A percentile compares a stretch with the other conserved stretches of the same genome.
Conservation (phyloP, 2,329 filamentous ascomycete genomes). For the Beauveria brongniartii region DNA sequence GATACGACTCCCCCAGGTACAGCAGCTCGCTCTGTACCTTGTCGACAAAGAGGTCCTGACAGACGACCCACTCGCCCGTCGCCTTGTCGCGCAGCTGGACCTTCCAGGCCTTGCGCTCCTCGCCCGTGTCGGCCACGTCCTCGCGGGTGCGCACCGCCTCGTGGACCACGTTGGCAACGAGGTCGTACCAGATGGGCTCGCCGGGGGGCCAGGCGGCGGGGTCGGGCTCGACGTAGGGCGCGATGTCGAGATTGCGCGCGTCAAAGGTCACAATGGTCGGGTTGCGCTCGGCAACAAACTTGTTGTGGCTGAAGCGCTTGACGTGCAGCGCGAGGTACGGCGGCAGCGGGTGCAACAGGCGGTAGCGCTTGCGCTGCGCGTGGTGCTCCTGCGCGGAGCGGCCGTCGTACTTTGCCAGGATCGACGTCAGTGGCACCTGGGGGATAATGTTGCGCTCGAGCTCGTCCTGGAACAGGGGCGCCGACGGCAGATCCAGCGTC, state of each 20-base stretch:
- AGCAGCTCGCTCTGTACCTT: slow-evolving; percentile 80
- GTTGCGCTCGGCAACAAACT: slow-evolving; percentile 92
- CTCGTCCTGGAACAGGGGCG: slow-evolving; percentile 93
- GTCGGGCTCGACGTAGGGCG: slow-evolving; percentile 85
- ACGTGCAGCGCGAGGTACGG: slow-evolving; percentile 90
- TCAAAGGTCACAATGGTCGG: slow-evolving; percentile 98
- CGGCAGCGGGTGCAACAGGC: slow-evolving; percentile 81
- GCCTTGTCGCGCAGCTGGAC: slow-evolving; percentile 79
- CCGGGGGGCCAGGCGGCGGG: slow-evolving; percentile 59
- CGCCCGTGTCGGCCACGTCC: slow-evolving; percentile 81
- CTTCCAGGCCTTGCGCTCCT: slow-evolving; percentile 87
- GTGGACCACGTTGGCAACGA: slow-evolving; percentile 90
- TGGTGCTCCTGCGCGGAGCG: slow-evolving; percentile 79
- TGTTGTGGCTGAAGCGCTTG: slow-evolving; percentile 94
- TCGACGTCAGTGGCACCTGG: slow-evolving; percentile 71
- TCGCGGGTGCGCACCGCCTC: slow-evolving; percentile 71
- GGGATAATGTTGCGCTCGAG: slow-evolving; percentile 94
- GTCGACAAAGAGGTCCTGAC: slow-evolving; percentile 91
- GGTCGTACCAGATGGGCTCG: slow-evolving; percentile 88
- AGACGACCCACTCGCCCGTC: slow-evolving; percentile 80
- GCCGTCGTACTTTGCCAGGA: slow-evolving; percentile 91
- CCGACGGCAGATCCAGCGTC: slow-evolving; percentile 83
- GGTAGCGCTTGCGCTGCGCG: slow-evolving; percentile 80
- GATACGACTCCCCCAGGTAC: slow-evolving; percentile 87
- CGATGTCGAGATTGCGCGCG: slow-evolving; percentile 72